Evolutionary conservation across 441 rosid species (phyloP).

Genomic region (Monsonia emarginata): DNA sequence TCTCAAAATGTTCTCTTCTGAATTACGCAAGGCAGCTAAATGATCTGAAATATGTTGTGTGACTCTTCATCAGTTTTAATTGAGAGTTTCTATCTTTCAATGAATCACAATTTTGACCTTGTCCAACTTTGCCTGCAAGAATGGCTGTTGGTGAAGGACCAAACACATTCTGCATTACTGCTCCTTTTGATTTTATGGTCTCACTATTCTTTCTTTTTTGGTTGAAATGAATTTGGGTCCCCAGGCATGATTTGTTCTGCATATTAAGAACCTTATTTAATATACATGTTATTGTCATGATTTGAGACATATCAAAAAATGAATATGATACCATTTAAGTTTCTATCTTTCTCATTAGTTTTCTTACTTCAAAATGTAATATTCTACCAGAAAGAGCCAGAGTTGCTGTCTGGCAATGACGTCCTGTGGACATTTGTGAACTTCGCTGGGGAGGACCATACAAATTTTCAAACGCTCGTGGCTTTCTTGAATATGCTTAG

Average conservation of each 20-base stretch:
- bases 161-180: too few species aligned
- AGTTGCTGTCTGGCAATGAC: slow-evolving; percentile 82
- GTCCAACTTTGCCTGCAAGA: not conserved
- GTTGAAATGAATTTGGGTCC: not conserved
- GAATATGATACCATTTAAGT: not conserved
- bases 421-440: slow-evolving; percentile 94
- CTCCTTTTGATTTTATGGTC: not conserved
- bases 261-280: not conserved
- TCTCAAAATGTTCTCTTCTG: not conserved
- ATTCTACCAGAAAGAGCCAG: slow-evolving; percentile 73
- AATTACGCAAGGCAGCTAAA: not conserved
- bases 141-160: not conserved
- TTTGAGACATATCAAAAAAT: not conserved
- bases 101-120: not conserved
- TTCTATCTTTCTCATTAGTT: slow-evolving; percentile 1
- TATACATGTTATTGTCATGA: not conserved
- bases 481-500: slow-evolving; percentile 89
- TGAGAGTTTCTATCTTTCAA: too few species aligned
- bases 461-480: slow-evolving; percentile 84
- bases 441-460: slow-evolving; percentile 98
- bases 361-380: slow-evolving; percentile 12
- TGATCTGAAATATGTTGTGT: not conserved
- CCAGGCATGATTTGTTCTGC: not conserved
- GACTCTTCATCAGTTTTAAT: not conserved
- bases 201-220: not conserved